Conservation (phyloP, 1,139 yeast genomes). For the Neolecta irregularis region DNA sequence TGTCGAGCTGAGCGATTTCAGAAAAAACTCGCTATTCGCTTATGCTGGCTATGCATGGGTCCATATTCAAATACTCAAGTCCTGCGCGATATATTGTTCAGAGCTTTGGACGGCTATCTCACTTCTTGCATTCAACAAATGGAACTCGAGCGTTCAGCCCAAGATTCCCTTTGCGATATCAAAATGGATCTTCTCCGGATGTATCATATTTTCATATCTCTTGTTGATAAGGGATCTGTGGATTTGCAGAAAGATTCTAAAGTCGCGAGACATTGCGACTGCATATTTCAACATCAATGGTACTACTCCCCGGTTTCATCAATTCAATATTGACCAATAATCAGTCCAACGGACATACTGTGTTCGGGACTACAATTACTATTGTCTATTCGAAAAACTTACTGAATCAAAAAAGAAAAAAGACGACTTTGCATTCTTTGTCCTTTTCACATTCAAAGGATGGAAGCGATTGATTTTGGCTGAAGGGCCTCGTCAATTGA, state of each 20-base stretch:
- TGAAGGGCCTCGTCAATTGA: conserved; percentile 79
- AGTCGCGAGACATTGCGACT: conserved; percentile 50
- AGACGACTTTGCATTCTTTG: conserved; percentile 54
- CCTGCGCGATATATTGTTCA: conserved; percentile 45
- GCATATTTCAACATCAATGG: conserved; percentile 58
- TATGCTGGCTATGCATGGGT: conserved; percentile 38
- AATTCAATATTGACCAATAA: too few species aligned
- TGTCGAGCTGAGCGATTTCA: conserved; percentile 34
- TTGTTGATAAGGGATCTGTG: conserved; percentile 43
- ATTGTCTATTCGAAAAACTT: conserved; percentile 57
- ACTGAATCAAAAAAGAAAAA: conserved; percentile 44
- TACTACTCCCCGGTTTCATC: too few species aligned
- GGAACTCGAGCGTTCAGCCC: conserved; percentile 47
- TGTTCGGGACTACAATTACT: conserved; percentile 43
- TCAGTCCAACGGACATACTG: conserved; percentile 43
- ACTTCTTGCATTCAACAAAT: conserved; percentile 56
- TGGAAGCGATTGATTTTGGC: conserved; percentile 54
- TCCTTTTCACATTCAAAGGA: conserved; percentile 50
- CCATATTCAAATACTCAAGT: conserved; percentile 38
- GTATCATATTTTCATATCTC: conserved; percentile 60
- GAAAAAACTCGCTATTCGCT: conserved; percentile 39
- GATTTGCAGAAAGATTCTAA: conserved; percentile 43
- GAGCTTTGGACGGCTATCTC: conserved; percentile 72
- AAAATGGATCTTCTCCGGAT: conserved; percentile 71
- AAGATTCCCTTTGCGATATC: conserved; percentile 48